Evolutionary conservation across 1,284 basidiomycete species (phyloP).

Genomic region (Papiliotrema nemorosa): DNA sequence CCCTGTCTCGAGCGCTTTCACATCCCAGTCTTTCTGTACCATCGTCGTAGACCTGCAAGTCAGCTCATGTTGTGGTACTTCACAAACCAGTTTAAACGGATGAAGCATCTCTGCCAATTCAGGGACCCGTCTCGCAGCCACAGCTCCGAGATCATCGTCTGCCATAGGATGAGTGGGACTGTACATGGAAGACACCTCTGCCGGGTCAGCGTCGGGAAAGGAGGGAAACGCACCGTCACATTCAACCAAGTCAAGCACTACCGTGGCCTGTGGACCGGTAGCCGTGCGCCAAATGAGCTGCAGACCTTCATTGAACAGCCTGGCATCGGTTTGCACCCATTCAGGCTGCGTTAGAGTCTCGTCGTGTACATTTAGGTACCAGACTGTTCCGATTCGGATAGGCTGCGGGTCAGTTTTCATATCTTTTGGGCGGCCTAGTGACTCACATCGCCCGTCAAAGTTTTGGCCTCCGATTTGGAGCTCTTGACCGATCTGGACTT

Average conservation of each 20-base stretch:
- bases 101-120: slow-evolving; percentile 66
- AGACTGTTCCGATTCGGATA: slow-evolving; percentile 71
- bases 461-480: not conserved
- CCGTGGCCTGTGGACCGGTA: slow-evolving; percentile 70
- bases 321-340: slow-evolving; percentile 79
- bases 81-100: slow-evolving; percentile 67
- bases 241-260: slow-evolving; percentile 75
- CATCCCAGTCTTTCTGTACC: slow-evolving; percentile 78
- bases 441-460: slow-evolving; percentile 54
- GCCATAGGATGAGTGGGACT: slow-evolving; percentile 72
- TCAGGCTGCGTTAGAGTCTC: slow-evolving; percentile 58
- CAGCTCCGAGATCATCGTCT: slow-evolving; percentile 74
- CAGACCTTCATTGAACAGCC: slow-evolving; percentile 73
- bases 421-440: not conserved
- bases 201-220: not conserved
- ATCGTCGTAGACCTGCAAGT: slow-evolving; percentile 63
- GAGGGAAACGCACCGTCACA: slow-evolving; percentile 53
- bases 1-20: slow-evolving; percentile 72
- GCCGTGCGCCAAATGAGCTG: slow-evolving; percentile 76
- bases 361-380: slow-evolving; percentile 83
- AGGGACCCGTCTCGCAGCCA: slow-evolving; percentile 65
- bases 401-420: slow-evolving; percentile 54
- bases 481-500: not conserved
- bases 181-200: slow-evolving; percentile 71
- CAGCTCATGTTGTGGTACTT: not conserved